A percentile compares a stretch with the other conserved stretches of the same genome.
Conservation (phyloP, 495 filamentous ascomycete species). For the Tuber magnatum region DNA sequence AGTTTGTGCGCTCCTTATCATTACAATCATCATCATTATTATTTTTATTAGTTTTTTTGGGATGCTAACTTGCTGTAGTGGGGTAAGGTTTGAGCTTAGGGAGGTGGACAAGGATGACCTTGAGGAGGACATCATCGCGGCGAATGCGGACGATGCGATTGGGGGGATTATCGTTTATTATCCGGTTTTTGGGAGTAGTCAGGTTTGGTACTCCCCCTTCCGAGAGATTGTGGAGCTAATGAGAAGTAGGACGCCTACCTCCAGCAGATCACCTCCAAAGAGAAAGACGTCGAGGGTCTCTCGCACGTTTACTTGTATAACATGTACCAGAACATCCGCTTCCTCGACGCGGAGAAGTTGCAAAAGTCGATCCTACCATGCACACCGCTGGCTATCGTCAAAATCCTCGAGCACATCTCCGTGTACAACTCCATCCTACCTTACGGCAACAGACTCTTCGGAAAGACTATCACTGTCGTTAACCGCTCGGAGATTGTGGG, state of each 20-base stretch:
- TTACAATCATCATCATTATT: background rate
- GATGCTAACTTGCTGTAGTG: constrained; percentile 49
- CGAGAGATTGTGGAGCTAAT: constrained; percentile 37
- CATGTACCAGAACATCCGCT: constrained; percentile 98
- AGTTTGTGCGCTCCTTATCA: constrained; percentile 54
- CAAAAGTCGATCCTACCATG: constrained; percentile 92
- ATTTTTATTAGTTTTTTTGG: constrained; percentile 14
- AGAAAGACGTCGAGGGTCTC: constrained; percentile 93
- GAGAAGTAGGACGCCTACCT: constrained; percentile 74
- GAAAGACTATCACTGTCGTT: constrained; percentile 85
- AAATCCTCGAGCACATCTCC: constrained; percentile 88
- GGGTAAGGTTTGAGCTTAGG: constrained; percentile 78
- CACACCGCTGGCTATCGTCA: constrained; percentile 89
- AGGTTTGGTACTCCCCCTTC: constrained; percentile 11
- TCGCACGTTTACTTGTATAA: constrained; percentile 93
- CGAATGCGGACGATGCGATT: constrained; percentile 68
- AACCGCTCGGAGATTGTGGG: constrained; percentile 95
- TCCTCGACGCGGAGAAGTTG: constrained; percentile 69
- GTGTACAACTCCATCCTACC: constrained; percentile 96
- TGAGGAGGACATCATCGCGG: constrained; percentile 73
- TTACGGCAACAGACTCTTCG: constrained; percentile 86
- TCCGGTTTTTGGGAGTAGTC: constrained; percentile 66
- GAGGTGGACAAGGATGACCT: constrained; percentile 75
- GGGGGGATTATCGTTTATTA: constrained; percentile 98
- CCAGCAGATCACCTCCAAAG: constrained; percentile 82